Base-by-base conservation (phyloP, 208 protist genomes). In the Acanthamoeba sp. region DNA sequence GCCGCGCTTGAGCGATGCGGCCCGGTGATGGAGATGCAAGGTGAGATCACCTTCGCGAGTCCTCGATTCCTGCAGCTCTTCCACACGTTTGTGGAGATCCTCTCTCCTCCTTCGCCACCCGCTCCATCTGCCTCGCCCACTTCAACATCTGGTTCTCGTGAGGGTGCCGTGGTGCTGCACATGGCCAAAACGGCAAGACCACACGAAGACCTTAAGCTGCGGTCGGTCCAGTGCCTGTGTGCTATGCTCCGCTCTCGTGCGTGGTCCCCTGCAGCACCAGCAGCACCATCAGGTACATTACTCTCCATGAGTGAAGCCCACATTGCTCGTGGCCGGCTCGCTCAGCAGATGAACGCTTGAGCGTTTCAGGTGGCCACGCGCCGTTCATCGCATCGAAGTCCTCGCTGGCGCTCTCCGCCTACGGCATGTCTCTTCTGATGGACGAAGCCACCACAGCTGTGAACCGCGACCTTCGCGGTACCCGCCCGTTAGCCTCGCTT, bases 51-150 rank as follows among this genome's bases (percentile, higher is more conserved):
- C 29, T 91, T 91, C 29, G 9, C 32, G 24, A 91, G 59, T 27
- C 84, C 84, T 29, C 84, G 84, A 22, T 91, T 69, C 52, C 27
- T 91, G 22, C 55, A 91, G 59, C 84, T 91, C 52, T 91, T 91
- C 59, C 59, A 91, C 59, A 62, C 38, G 5, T 66, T 91, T 34
- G 84, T 91, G 52, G 84, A 91, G 27, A 36, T 91, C 34, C 20
- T 91, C 36, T 24, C 84, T 4, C 84, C 84, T 14, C 84, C 84
- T 5, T 3, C 55, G 2, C 27, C 36, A 12, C 29, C 45, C 14
- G 36, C n/a, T 7, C 32, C 24, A 34, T 9, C 45, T 20, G 29
- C n/a, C 50, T 57, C 45, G 4, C 18, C 45, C 1, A 62, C 82
- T 36, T n/a, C 32, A 7, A 52, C 29, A 12, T 42, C 34, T 24